These are phyloP conservation scores for Trametes villosa DNA, from an alignment of 768 basidiomycete species.

Conservation along the genomic window DNA sequence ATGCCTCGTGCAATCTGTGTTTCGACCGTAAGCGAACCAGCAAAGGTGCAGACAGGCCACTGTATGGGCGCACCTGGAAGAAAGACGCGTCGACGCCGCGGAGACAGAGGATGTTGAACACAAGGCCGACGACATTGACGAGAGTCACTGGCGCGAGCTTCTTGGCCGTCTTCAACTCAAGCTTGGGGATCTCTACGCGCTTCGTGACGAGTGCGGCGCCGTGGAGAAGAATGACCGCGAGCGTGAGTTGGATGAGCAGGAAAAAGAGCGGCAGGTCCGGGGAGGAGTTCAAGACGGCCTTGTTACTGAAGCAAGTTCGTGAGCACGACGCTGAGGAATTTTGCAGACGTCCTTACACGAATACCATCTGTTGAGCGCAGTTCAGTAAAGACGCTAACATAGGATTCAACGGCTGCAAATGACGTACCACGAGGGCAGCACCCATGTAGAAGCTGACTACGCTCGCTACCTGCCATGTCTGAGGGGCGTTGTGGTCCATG, in stretches of 20 bases:
- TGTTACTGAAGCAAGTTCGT: slow-evolving; percentile 54
- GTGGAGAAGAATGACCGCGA: slow-evolving; percentile 70
- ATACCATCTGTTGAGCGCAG: slow-evolving; percentile 48
- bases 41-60: neutral
- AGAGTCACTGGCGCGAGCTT: slow-evolving; percentile 65
- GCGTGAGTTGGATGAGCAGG: slow-evolving; percentile 67
- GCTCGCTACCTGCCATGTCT: slow-evolving; percentile 58
- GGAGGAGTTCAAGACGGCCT: slow-evolving; percentile 69
- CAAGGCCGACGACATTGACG: slow-evolving; percentile 74
- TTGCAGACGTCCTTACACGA: slow-evolving; percentile 41
- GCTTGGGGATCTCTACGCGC: slow-evolving; percentile 59
- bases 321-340: neutral
- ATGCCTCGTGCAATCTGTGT: slow-evolving; percentile 81
- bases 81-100: slow-evolving; percentile 80
- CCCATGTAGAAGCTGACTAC: slow-evolving; percentile 82
- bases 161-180: slow-evolving; percentile 55
- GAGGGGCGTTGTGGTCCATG: slow-evolving; percentile 39
- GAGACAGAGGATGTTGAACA: slow-evolving; percentile 81
- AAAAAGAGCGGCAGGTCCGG: slow-evolving; percentile 72
- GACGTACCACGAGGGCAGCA: slow-evolving; percentile 71
- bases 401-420: neutral
- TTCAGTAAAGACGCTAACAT: neutral
- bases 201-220: slow-evolving; percentile 50
- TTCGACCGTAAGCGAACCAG: neutral
- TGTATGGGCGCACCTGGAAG: slow-evolving; percentile 59